Base-by-base conservation (phyloP, 2,329 filamentous ascomycete genomes). In the Leptographium flavum region DNA sequence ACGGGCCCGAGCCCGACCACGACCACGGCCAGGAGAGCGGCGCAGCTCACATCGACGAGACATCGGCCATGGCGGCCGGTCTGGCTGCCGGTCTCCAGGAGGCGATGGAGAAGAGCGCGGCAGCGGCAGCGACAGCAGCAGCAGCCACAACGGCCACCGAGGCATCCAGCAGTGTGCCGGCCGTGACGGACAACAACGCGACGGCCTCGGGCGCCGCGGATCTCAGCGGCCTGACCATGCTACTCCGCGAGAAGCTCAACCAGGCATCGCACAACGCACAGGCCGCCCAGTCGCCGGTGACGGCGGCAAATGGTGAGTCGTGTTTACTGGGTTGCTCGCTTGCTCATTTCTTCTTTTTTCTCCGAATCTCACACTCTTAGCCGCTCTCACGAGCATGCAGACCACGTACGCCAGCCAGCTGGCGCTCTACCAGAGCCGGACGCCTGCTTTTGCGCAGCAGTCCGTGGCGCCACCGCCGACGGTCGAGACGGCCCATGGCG, bases 191-290 rank as follows among this genome's bases (percentile, higher is more conserved):
- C 13, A 39, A 45, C 23, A 40, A 43, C 35, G 35, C 43, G 7
- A 50, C 50, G 15, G 23, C 30, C 5, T 9, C 22, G 9, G 32
- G 32, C 23, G 31, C 25, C 5, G 25, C 22, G 22, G 56, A 56
- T n/a, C 45, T 54, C 10, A 49, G 45, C 2, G 55, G 55, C 8
- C 49, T 58, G 25, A 52, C 56, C n/a, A 53, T 50, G 5, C 47
- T 57, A n/a, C 55, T 58, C 37, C 42, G 47, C 15, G 52, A 55
- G 40, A 56, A 55, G 50, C 45, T 54, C 15, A 47, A 32, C 44
- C 49, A 50, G 28, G 46, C 47, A 5, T 33, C 48, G 8, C 46
- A 46, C 19, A 45, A 32, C 28, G 39, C 46, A 9, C 37, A 43
- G 33, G 28, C 11, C 7, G 9, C 40, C 32, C 15, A 45, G 27